Conservation (phyloP, 2,329 filamentous ascomycete species). For the Colletotrichum sp. region DNA sequence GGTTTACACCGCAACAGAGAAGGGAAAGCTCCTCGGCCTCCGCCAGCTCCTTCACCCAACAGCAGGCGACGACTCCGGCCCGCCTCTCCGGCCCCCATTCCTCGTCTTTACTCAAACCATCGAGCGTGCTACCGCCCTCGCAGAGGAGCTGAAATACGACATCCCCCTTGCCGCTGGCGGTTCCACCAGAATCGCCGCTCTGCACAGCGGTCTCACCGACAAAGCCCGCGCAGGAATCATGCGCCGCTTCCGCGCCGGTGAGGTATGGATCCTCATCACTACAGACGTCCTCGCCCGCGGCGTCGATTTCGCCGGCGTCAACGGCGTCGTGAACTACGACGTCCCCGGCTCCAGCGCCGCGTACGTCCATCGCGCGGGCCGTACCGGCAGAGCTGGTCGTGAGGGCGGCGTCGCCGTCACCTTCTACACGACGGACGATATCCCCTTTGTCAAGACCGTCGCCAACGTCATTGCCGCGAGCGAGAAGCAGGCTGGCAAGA, state of each 20-base stretch:
- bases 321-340: conserved; percentile 97
- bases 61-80: conserved; percentile 57
- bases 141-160: conserved; percentile 92
- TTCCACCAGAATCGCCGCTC: conserved; percentile 81
- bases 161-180: conserved; percentile 90
- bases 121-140: conserved; percentile 83
- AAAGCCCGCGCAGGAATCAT: conserved; percentile 79
- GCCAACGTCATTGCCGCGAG: conserved; percentile 90
- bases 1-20: conserved; percentile 89
- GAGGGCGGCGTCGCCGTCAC: conserved; percentile 90
- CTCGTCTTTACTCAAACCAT: conserved; percentile 97
- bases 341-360: conserved; percentile 88
- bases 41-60: conserved; percentile 87
- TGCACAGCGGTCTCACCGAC: conserved; percentile 87
- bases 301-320: conserved; percentile 93
- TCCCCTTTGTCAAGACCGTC: conserved; percentile 86
- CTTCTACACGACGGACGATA: conserved; percentile 94
- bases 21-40: conserved; percentile 90
- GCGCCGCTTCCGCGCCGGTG: conserved; percentile 86
- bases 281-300: conserved; percentile 92
- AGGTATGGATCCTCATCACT: conserved; percentile 96
- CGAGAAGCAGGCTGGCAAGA: conserved; percentile 71
- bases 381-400: conserved; percentile 87
- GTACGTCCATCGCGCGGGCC: conserved; percentile 92
- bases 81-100: conserved; percentile 81